phyloP scores from a whole-genome alignment of 805 yeast genomes.

The Myxozyma nipponensis region DNA sequence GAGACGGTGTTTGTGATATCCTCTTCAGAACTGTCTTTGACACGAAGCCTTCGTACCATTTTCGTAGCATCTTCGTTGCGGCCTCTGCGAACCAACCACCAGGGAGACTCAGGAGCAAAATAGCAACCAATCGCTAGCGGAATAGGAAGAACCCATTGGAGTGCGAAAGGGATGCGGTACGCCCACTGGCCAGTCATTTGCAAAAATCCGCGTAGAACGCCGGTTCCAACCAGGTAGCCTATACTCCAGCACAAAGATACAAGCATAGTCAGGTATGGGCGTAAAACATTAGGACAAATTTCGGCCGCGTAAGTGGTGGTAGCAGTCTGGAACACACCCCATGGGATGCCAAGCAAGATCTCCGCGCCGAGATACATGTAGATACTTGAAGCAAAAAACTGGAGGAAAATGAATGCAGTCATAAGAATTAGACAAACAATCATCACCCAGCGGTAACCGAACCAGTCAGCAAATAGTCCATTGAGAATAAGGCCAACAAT shows the following conservation, averaged over 20 bases:
- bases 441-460: slow-evolving; percentile 47
- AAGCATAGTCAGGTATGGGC: slow-evolving; percentile 1
- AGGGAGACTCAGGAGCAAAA: slow-evolving; percentile 4
- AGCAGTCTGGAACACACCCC: slow-evolving; percentile 27
- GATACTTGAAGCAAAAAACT: slow-evolving; percentile 45
- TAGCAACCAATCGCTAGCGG: not conserved
- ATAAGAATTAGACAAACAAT: slow-evolving; percentile 38
- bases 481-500: slow-evolving; percentile 47
- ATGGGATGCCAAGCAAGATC: slow-evolving; percentile 41
- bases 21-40: slow-evolving; percentile 1
- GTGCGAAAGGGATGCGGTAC: slow-evolving; percentile 8
- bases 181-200: not conserved
- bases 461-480: slow-evolving; percentile 41
- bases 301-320: slow-evolving; percentile 2
- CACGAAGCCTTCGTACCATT: slow-evolving; percentile 6
- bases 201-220: slow-evolving; percentile 35
- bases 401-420: slow-evolving; percentile 43
- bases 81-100: slow-evolving; percentile 5
- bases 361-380: slow-evolving; percentile 41
- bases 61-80: slow-evolving; percentile 1
- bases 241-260: not conserved
- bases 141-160: slow-evolving; percentile 8
- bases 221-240: not conserved
- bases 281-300: slow-evolving; percentile 1
- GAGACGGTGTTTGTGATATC: not conserved